phyloP scores from a whole-genome alignment of 495 filamentous ascomycete genomes.

The Antarctomyces pellizariae region DNA sequence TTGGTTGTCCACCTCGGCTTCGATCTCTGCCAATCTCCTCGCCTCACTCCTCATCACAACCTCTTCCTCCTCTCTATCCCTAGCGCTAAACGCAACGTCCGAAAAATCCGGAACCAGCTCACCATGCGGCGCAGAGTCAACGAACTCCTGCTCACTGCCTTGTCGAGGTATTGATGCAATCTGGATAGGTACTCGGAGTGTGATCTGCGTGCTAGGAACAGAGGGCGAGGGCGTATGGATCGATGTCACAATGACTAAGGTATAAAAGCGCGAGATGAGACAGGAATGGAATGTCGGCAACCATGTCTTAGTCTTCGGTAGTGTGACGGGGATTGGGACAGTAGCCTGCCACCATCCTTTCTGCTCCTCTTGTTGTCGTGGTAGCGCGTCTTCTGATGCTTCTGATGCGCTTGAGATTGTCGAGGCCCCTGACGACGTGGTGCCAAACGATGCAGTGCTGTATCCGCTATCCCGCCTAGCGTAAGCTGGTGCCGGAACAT shows the following conservation, averaged over 20 bases:
- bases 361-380: background rate
- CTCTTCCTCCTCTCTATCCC: too few species aligned
- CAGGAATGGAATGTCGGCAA: conserved; percentile 81
- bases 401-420: conserved; percentile 7
- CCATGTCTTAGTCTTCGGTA: conserved; percentile 42
- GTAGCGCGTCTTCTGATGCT: conserved; percentile 3
- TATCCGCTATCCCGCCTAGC: conserved; percentile 35
- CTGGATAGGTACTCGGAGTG: conserved; percentile 57
- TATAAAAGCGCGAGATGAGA: conserved; percentile 57
- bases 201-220: conserved; percentile 27
- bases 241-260: conserved; percentile 41
- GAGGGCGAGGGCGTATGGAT: conserved; percentile 33
- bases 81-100: too few species aligned
- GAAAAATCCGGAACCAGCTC: too few species aligned
- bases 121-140: too few species aligned
- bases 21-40: too few species aligned
- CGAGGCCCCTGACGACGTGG: conserved; percentile 10
- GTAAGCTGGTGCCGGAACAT: conserved; percentile 9
- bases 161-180: conserved; percentile 33
- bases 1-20: too few species aligned
- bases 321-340: conserved; percentile 47
- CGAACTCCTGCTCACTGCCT: too few species aligned
- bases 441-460: too few species aligned
- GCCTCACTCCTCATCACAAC: too few species aligned
- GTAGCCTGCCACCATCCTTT: conserved; percentile 17